These are phyloP conservation scores for Talaromyces sp. DNA, from an alignment of 2,329 filamentous ascomycete genomes.

Conservation along the genomic window DNA sequence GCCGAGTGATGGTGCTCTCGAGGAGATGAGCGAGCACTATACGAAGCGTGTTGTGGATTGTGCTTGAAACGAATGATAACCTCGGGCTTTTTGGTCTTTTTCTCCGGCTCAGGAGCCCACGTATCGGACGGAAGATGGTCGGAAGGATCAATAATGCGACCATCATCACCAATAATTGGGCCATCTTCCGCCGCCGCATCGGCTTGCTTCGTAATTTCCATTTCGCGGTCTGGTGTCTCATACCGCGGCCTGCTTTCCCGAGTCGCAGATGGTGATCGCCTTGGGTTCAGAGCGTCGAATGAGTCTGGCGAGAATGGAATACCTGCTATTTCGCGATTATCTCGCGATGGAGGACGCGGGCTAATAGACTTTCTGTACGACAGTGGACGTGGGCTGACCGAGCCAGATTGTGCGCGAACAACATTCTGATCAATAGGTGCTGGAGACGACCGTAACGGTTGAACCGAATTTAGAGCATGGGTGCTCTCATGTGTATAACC, in stretches of 20 bases:
- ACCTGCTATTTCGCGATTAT: slow-evolving; percentile 35
- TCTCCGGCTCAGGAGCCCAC: slow-evolving; percentile 61
- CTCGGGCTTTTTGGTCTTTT: slow-evolving; percentile 47
- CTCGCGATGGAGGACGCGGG: slow-evolving; percentile 43
- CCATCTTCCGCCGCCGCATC: slow-evolving; percentile 38
- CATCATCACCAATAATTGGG: slow-evolving; percentile 59
- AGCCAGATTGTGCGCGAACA: slow-evolving; percentile 21
- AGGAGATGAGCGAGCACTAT: slow-evolving; percentile 16
- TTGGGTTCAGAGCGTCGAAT: slow-evolving; percentile 54
- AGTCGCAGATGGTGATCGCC: slow-evolving; percentile 23
- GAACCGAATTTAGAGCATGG: slow-evolving; percentile 12
- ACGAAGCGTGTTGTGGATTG: slow-evolving; percentile 21
- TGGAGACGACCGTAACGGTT: slow-evolving; percentile 25
- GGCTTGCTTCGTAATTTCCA: slow-evolving; percentile 33
- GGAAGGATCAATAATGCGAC: slow-evolving; percentile 59
- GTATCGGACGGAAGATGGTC: slow-evolving; percentile 60
- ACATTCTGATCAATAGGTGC: slow-evolving; percentile 21
- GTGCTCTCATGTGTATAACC: slow-evolving; percentile 16
- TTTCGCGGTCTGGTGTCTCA: slow-evolving; percentile 32
- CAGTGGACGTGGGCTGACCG: slow-evolving; percentile 32
- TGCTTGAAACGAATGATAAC: slow-evolving; percentile 44
- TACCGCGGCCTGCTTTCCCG: slow-evolving; percentile 31
- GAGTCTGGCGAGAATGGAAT: slow-evolving; percentile 56
- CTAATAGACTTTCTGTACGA: slow-evolving; percentile 55
- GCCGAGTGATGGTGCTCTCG: slow-evolving; percentile 17